phyloP scores from a whole-genome alignment of 306 rosid genomes.

The Sicyos baderoa region DNA sequence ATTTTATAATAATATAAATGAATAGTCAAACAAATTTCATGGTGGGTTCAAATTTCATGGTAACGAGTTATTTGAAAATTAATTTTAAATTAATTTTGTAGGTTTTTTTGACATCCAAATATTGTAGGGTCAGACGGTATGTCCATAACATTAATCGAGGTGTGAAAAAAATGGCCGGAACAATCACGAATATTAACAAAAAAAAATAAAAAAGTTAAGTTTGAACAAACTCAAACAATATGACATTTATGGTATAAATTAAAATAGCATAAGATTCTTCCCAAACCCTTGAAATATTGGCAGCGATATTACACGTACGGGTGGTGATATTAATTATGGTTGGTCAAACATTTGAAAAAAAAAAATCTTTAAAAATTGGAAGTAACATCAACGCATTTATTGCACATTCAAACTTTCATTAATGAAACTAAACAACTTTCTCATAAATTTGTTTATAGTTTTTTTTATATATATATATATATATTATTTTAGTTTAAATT shows the following conservation, averaged over 20 bases:
- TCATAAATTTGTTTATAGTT: neutral
- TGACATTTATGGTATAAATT: conserved; percentile 1
- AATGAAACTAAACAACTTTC: conserved; percentile 8
- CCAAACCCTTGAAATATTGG: neutral
- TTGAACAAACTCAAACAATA: neutral
- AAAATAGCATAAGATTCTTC: neutral
- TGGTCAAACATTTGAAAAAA: conserved; percentile 15
- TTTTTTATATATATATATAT: no score
- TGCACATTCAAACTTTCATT: conserved; percentile 7
- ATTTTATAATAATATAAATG: no score
- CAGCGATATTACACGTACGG: conserved; percentile 10
- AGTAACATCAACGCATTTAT: conserved; percentile 15
- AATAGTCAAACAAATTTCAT: neutral
- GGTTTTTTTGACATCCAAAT: no score
- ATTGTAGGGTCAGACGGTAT: no score
- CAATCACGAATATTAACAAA: no score
- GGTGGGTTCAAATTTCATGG: no score
- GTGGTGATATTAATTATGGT: conserved; percentile 10
- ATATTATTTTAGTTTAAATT: no score
- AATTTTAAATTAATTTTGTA: no score
- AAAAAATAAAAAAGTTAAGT: no score
- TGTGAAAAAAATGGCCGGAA: no score
- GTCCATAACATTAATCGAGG: no score
- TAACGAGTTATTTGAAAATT: no score
- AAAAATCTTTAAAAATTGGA: neutral